A percentile compares a stretch with the other conserved stretches of the same genome.
phyloP scores from a whole-genome alignment of 768 basidiomycete species.

The Tricholoma bakamatsutake region DNA sequence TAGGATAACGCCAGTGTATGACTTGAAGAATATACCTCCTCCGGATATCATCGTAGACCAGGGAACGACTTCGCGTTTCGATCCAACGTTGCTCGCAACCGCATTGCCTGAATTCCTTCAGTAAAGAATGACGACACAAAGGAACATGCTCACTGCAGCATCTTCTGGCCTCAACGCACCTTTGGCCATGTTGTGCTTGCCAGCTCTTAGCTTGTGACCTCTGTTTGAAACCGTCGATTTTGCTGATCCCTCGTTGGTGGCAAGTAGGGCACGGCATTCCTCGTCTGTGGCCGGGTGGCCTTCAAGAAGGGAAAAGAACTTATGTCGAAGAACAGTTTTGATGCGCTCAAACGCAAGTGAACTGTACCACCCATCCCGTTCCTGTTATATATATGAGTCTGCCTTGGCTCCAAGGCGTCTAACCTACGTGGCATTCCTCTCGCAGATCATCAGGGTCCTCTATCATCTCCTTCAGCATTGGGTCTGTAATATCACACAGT shows the following conservation, averaged over 20 bases:
- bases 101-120: conserved; percentile 45
- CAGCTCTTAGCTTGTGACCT: conserved; percentile 50
- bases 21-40: background rate
- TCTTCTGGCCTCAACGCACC: conserved; percentile 79
- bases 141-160: conserved; percentile 55
- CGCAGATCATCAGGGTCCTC: conserved; percentile 63
- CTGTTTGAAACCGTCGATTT: conserved; percentile 35
- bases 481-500: conserved; percentile 86
- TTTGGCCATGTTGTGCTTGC: conserved; percentile 88
- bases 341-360: conserved; percentile 74
- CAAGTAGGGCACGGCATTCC: conserved; percentile 64
- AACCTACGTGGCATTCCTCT: conserved; percentile 68
- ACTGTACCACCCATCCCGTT: conserved; percentile 89
- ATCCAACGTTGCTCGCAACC: conserved; percentile 63
- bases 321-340: conserved; percentile 78
- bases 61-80: conserved; percentile 39
- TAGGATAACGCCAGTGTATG: background rate
- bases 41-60: conserved; percentile 17
- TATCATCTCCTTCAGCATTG: conserved; percentile 78
- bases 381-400: conserved; percentile 31
- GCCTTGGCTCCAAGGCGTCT: too few species aligned
- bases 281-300: conserved; percentile 68
- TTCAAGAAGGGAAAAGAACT: conserved; percentile 74
- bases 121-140: background rate
- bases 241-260: conserved; percentile 32